Evolutionary conservation across 2,329 filamentous ascomycete species (phyloP).

Genomic region (Endothia cerciana): DNA sequence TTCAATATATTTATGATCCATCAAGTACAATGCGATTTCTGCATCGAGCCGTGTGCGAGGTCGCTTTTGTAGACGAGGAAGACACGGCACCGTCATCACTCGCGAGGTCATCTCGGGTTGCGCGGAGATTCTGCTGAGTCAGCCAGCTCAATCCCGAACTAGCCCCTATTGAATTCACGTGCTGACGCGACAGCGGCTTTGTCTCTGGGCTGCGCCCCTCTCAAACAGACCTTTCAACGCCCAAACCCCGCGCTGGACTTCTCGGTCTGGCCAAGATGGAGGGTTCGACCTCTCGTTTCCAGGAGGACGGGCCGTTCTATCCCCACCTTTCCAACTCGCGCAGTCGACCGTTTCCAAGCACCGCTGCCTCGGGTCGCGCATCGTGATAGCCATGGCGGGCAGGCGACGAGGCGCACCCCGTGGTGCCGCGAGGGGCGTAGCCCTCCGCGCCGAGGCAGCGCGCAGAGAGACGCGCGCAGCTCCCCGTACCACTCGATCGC

Average conservation of each 20-base stretch:
- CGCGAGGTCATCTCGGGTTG: no score
- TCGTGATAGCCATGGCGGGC: slow-evolving; percentile 23
- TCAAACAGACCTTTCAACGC: not conserved
- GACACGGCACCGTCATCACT: not conserved
- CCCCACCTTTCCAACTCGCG: not conserved
- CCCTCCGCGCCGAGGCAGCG: slow-evolving; percentile 23
- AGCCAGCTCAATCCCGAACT: not conserved
- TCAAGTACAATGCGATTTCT: not conserved
- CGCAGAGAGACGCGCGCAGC: slow-evolving; percentile 24
- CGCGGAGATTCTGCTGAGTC: not conserved
- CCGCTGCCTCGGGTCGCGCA: not conserved
- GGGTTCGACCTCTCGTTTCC: not conserved
- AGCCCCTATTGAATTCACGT: slow-evolving; percentile 5
- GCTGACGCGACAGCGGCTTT: not conserved
- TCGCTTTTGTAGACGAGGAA: not conserved
- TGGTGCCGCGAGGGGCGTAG: slow-evolving; percentile 18
- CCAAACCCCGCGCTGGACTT: not conserved
- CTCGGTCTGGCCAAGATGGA: slow-evolving; percentile 1
- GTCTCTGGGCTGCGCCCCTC: not conserved
- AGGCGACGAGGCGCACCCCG: slow-evolving; percentile 15
- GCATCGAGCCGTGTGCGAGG: no score
- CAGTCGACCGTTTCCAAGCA: not conserved
- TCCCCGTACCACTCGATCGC: slow-evolving; percentile 34
- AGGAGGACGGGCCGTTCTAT: not conserved
- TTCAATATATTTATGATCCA: not conserved